Evolutionary conservation across 2,329 filamentous ascomycete species (phyloP).

Genomic region (Penicillium sp.): DNA sequence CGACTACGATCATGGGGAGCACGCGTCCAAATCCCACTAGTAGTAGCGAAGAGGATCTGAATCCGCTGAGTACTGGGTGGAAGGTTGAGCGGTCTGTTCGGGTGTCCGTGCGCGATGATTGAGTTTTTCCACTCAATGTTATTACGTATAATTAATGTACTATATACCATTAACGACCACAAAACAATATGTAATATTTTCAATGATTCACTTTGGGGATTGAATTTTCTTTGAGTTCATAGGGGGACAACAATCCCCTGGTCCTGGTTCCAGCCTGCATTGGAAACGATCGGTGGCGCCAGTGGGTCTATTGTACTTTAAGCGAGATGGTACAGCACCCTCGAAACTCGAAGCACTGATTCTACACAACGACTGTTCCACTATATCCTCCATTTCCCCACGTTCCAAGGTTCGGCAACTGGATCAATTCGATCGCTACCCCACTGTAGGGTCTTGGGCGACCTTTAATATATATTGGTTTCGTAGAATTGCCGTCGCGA

Average conservation of each 20-base stretch:
- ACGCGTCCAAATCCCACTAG: constrained; percentile 5
- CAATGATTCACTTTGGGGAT: neutral
- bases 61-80: constrained; percentile 14
- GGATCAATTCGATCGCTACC: neutral
- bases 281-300: constrained; percentile 1
- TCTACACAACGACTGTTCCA: neutral
- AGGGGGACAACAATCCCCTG: neutral
- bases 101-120: constrained; percentile 20
- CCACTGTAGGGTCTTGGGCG: neutral
- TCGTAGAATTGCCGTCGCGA: neutral
- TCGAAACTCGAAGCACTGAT: neutral
- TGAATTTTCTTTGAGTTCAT: no score
- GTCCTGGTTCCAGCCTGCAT: neutral
- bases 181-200: neutral
- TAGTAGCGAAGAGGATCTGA: constrained; percentile 25
- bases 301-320: constrained; percentile 1
- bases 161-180: neutral
- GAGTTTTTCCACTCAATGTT: neutral
- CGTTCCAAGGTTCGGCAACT: neutral
- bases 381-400: neutral
- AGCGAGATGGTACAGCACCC: constrained; percentile 4
- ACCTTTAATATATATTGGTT: neutral
- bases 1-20: constrained; percentile 25
- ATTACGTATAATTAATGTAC: constrained; percentile 2
- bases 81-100: constrained; percentile 22